Conservation (phyloP, 441 rosid species). For the Erodium texanum region DNA sequence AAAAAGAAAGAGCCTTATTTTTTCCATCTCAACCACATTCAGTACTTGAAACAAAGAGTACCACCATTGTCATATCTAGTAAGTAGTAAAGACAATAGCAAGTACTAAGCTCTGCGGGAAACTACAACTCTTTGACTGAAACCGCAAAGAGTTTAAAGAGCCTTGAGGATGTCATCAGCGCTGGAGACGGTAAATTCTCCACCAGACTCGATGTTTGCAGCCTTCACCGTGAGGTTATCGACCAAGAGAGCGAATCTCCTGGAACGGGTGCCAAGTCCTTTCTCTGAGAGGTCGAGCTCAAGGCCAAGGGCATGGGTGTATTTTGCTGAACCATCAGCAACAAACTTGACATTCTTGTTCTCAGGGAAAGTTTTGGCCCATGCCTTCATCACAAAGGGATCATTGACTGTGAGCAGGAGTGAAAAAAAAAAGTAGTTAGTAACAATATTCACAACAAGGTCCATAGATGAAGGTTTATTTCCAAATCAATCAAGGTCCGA, state of each 20-base stretch:
- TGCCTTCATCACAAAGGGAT: constrained; percentile 89
- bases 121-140: too few relatives aligned
- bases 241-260: constrained; percentile 75
- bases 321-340: constrained; percentile 75
- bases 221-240: constrained; percentile 83
- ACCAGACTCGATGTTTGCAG: constrained; percentile 73
- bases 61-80: too few relatives aligned
- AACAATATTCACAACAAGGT: neutral
- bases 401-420: constrained; percentile 51
- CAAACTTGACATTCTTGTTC: constrained; percentile 79
- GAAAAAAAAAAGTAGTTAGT: neutral
- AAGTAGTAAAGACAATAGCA: too few relatives aligned
- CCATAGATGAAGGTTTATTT: too few relatives aligned
- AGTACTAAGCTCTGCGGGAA: too few relatives aligned
- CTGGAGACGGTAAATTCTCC: constrained; percentile 85
- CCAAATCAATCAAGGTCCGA: too few relatives aligned
- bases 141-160: constrained; percentile 30
- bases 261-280: constrained; percentile 79
- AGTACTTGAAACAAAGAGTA: too few relatives aligned
- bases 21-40: too few relatives aligned
- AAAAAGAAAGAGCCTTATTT: too few relatives aligned
- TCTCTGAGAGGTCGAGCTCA: constrained; percentile 77
- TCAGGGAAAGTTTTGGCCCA: constrained; percentile 91
- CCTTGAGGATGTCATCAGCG: constrained; percentile 72
- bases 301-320: constrained; percentile 82